Evolutionary conservation across 2,329 filamentous ascomycete genomes (phyloP).

Genomic region (Graphilbum ipis-grandicollis): DNA sequence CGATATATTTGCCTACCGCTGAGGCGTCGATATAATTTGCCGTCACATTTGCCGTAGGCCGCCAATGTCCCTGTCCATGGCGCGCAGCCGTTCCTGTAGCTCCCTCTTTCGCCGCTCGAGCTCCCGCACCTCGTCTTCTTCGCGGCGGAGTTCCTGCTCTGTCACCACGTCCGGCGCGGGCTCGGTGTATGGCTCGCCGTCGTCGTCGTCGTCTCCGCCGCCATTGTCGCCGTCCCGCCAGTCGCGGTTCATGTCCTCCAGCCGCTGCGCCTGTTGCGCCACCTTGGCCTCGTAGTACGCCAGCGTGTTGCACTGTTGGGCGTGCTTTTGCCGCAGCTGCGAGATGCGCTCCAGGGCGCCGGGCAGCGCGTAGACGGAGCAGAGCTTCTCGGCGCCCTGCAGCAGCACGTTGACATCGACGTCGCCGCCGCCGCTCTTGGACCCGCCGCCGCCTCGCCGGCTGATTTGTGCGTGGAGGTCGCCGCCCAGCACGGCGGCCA

Average conservation of each 20-base stretch:
- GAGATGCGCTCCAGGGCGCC: slow-evolving; percentile 65
- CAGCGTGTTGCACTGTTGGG: slow-evolving; percentile 55
- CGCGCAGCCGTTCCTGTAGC: slow-evolving; percentile 31
- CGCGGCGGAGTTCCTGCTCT: slow-evolving; percentile 49
- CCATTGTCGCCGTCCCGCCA: slow-evolving; percentile 33
- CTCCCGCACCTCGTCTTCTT: slow-evolving; percentile 48
- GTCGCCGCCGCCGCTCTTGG: slow-evolving; percentile 43
- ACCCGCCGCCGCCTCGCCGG: slow-evolving; percentile 31
- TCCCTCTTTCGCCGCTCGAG: slow-evolving; percentile 39
- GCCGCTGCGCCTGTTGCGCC: slow-evolving; percentile 53
- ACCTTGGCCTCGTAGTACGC: slow-evolving; percentile 69
- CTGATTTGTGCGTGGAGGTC: slow-evolving; percentile 72
- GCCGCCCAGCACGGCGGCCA: slow-evolving; percentile 74
- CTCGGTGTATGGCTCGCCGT: slow-evolving; percentile 12
- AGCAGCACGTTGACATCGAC: slow-evolving; percentile 77
- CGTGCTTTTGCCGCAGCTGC: slow-evolving; percentile 51
- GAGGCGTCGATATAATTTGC: too few species aligned
- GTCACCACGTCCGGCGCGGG: slow-evolving; percentile 28
- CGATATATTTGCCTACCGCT: too few species aligned
- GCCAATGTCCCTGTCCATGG: slow-evolving; percentile 39
- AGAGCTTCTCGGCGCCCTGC: slow-evolving; percentile 75
- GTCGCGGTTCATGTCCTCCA: slow-evolving; percentile 57
- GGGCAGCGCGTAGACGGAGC: slow-evolving; percentile 68
- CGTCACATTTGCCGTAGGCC: slow-evolving; percentile 35
- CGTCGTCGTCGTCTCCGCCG: slow-evolving; percentile 16